Conservation (phyloP, 495 filamentous ascomycete genomes). For the Neurospora sp. region DNA sequence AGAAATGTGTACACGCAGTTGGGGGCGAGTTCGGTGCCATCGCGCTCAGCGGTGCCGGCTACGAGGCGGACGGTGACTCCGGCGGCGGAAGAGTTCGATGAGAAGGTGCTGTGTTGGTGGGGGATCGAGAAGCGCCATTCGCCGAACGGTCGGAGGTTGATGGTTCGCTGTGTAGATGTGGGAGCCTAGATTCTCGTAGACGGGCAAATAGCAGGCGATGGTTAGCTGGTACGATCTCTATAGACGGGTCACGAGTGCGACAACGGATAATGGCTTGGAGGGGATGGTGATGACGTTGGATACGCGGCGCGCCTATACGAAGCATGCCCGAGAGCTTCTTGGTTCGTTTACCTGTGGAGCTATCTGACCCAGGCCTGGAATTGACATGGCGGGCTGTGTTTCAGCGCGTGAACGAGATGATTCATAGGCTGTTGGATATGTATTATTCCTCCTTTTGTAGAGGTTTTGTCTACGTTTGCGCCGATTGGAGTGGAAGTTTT, state of each 20-base stretch:
- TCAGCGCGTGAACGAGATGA: not conserved
- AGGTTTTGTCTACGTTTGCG: not conserved
- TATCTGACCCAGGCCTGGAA: constrained; percentile 45
- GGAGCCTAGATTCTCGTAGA: not conserved
- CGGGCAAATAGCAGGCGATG: not conserved
- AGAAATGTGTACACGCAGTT: constrained; percentile 79
- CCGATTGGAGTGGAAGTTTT: not conserved
- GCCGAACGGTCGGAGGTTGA: constrained; percentile 37
- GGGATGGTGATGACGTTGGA: not conserved
- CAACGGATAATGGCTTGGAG: not conserved
- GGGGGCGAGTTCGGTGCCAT: constrained; percentile 86
- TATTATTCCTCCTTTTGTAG: not conserved
- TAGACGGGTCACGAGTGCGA: not conserved
- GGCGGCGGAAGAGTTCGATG: constrained; percentile 2
- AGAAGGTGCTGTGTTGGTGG: constrained; percentile 39
- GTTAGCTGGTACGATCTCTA: not conserved
- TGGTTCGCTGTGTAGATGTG: constrained; percentile 17
- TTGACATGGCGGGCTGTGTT: constrained; percentile 18
- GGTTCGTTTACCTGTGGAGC: constrained; percentile 25
- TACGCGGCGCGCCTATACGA: not conserved
- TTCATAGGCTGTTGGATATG: not conserved
- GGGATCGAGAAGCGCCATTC: constrained; percentile 94
- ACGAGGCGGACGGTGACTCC: constrained; percentile 45
- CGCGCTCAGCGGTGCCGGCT: constrained; percentile 81
- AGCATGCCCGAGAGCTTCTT: not conserved